Evolutionary conservation across 2,329 filamentous ascomycete species (phyloP), one percentile per base, ranked within the genome.

Genomic region (Aspergillus alliaceus): DNA sequence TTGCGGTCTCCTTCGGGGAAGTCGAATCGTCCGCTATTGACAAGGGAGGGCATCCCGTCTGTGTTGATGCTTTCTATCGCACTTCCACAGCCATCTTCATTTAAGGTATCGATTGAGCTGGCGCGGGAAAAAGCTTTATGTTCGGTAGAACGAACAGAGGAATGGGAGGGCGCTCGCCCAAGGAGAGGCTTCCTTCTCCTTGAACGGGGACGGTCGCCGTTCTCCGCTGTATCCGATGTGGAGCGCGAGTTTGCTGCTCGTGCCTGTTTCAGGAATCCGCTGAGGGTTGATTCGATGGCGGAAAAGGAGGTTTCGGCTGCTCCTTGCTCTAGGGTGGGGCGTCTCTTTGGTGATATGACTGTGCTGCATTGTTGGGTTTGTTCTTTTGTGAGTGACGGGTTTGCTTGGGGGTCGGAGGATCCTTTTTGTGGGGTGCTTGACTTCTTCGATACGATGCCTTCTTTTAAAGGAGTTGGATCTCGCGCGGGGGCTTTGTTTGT

Each of bases 101-200:
- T 80, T 9, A 80, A 67, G 24, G 78, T 80, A 58, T 80, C 79
- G 54, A 81, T 75, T n/a, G 78, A 80, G 65, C 77, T 79, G 27
- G 79, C 79, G 34, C 79, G 76, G 4, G 78, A 79, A 40, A 70
- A 63, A 20, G 64, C 57, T 4, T 62, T 57, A 22, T 59, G 61
- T 6, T 69, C 67, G 7, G 58, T 54, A 9, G 66, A 64, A 24
- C 66, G 65, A 12, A 59, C 52, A 35, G 76, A 78, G 18, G 72
- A 66, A 50, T 74, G 71, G 6, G 77, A 79, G 42, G 73, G 66
- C 12, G 76, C 77, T 51, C 77, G 70, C 31, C 77, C 77, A 11
- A 79, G 64, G 24, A 79, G 72, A 11, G 72, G 72, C 59, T 70
- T 75, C 60, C 72, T 65, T 55, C 65, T 63, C 29, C 67, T 60